Conservation (phyloP, 345 rosid genomes). For the Combretum micranthum region DNA sequence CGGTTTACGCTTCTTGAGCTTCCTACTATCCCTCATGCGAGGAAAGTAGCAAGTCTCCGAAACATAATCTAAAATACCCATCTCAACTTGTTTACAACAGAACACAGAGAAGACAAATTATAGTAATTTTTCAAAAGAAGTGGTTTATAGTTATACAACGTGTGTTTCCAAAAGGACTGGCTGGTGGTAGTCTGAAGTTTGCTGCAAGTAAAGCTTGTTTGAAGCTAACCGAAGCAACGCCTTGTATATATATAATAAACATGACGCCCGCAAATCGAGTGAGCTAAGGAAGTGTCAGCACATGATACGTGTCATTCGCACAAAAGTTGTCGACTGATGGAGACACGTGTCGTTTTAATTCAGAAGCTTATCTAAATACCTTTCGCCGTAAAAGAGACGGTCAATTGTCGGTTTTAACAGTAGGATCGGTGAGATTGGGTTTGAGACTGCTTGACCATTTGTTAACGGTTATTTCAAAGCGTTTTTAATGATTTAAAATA, state of each 20-base stretch:
- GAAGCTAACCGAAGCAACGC: too few species aligned
- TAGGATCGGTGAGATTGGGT: too few species aligned
- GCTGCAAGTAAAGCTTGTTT: too few species aligned
- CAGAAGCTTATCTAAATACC: neutral
- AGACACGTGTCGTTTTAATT: conserved; percentile 4
- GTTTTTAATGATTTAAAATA: too few species aligned
- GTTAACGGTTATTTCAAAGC: too few species aligned
- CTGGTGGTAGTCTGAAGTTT: too few species aligned
- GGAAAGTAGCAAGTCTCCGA: conserved; percentile 2
- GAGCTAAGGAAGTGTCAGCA: neutral
- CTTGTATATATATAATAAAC: too few species aligned
- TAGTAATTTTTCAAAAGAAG: too few species aligned
- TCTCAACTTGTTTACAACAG: neutral
- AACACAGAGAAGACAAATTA: neutral
- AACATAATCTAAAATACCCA: conserved; percentile 18
- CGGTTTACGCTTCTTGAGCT: conserved; percentile 13
- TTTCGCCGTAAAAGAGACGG: neutral
- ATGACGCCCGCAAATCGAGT: neutral
- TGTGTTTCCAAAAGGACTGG: too few species aligned
- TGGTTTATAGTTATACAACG: too few species aligned
- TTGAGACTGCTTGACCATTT: too few species aligned
- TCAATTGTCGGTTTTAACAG: too few species aligned
- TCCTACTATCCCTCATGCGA: neutral
- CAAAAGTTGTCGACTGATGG: conserved; percentile 1
- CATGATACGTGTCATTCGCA: neutral